Evolutionary conservation across 495 filamentous ascomycete genomes (phyloP), one percentile per base, ranked within the genome.

Genomic region (Aspergillus nanangensis): DNA sequence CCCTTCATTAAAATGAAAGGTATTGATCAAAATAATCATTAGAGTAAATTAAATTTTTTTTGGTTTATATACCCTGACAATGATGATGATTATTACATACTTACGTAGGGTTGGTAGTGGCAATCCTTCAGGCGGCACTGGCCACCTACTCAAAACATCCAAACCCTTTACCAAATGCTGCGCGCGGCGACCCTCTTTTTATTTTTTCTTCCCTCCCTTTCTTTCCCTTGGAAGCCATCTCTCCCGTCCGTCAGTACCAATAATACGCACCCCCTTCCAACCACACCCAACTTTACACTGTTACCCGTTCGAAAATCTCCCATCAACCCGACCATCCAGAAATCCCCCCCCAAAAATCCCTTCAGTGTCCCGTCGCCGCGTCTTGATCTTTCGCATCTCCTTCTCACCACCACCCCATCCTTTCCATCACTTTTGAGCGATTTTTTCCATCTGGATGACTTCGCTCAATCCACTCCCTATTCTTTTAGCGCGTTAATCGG

Each of bases 401-500:
- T 56, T 56, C 61, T 65, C 59, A 59, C 73, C 58, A 66, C 53
- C 23, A 68, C 69, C 53, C 63, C 66, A 64, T 63, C 67, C 39
- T 62, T 77, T 81, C 58, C 72, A 81, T 86, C 81, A 51, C 41
- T 60, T 65, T 41, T 48, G 51, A 75, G 63, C 69, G 67, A 75
- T 73, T 69, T 72, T 70, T 72, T 57, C 60, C 48, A 53, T 66
- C 70, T 72, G 69, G 69, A 71, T 73, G 71, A 71, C 65, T 63
- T 65, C 64, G 62, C 65, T 72, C 65, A 61, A 61, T 58, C 47
- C 51, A 59, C 56, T 60, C 55, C 61, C 57, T 52, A 75, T 58
- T 56, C 62, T 74, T 67, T 70, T 59, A 65, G 69, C 70, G 57
- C 71, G 72, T 71, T 72, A 74, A 75, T 79, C 76, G 74, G 72